phyloP scores from a whole-genome alignment of 257 asterid species.

The Nicotiana attenuata region DNA sequence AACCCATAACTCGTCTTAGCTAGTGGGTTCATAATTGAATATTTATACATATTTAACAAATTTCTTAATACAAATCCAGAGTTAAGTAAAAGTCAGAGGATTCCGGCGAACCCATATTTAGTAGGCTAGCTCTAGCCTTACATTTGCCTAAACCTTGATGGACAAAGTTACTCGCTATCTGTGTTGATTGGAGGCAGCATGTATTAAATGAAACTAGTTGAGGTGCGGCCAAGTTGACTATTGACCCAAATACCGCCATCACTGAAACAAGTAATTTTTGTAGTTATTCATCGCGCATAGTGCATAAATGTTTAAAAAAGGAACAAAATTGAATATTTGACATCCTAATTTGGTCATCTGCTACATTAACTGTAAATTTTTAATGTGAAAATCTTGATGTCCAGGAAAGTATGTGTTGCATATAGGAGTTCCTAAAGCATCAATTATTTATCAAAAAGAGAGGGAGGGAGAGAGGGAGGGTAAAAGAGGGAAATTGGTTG shows the following conservation, averaged over 20 bases:
- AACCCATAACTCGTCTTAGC: no score
- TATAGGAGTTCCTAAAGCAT: not conserved
- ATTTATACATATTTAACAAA: no score
- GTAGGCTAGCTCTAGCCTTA: no score
- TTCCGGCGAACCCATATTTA: no score
- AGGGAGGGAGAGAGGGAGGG: not conserved
- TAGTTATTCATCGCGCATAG: not conserved
- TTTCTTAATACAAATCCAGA: no score
- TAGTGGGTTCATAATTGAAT: no score
- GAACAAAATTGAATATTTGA: not conserved
- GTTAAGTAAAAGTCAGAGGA: no score
- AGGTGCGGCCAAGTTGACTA: no score
- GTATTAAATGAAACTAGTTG: no score
- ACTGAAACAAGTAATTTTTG: not conserved
- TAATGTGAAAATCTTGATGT: not conserved
- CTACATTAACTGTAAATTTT: not conserved
- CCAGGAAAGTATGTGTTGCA: not conserved
- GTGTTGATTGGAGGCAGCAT: no score
- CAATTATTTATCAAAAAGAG: not conserved
- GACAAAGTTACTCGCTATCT: no score
- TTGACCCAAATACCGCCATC: not conserved
- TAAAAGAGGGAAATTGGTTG: slow-evolving; percentile 3
- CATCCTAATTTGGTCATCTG: not conserved
- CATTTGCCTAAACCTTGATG: no score
- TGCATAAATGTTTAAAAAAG: not conserved